Conservation (phyloP, 2,329 filamentous ascomycete genomes). For the Trichoderma atrobrunneum region DNA sequence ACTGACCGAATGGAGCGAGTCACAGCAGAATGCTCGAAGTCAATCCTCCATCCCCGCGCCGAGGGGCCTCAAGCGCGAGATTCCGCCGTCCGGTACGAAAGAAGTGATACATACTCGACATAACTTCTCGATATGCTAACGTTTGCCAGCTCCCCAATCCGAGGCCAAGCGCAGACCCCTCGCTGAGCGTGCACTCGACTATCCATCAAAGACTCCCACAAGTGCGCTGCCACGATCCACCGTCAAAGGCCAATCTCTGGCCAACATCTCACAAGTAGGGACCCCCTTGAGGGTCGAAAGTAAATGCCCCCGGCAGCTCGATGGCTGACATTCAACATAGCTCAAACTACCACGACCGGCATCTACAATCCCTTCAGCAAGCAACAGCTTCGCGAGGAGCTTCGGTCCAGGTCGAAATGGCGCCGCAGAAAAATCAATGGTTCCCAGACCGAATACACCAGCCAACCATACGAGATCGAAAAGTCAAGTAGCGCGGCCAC, state of each 20-base stretch:
- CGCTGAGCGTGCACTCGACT: slow-evolving; percentile 53
- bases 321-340: slow-evolving; percentile 24
- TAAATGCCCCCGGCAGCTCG: neutral
- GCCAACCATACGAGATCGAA: slow-evolving; percentile 46
- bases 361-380: slow-evolving; percentile 35
- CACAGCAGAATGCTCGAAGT: slow-evolving; percentile 56
- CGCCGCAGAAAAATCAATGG: slow-evolving; percentile 48
- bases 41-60: slow-evolving; percentile 43
- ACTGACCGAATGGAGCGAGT: slow-evolving; percentile 56
- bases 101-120: neutral
- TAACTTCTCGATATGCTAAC: neutral
- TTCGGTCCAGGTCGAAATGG: slow-evolving; percentile 53
- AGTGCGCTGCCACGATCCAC: slow-evolving; percentile 41
- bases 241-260: slow-evolving; percentile 46
- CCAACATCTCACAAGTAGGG: slow-evolving; percentile 32
- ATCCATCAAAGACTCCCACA: slow-evolving; percentile 38
- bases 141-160: slow-evolving; percentile 47
- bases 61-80: slow-evolving; percentile 51
- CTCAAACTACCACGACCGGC: slow-evolving; percentile 41
- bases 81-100: slow-evolving; percentile 43
- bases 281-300: neutral
- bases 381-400: slow-evolving; percentile 55
- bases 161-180: slow-evolving; percentile 61
- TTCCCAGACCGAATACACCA: slow-evolving; percentile 48
- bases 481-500: slow-evolving; percentile 37